Conservation (phyloP, 106 monocot genomes). For the Dioscorea dumetorum region DNA sequence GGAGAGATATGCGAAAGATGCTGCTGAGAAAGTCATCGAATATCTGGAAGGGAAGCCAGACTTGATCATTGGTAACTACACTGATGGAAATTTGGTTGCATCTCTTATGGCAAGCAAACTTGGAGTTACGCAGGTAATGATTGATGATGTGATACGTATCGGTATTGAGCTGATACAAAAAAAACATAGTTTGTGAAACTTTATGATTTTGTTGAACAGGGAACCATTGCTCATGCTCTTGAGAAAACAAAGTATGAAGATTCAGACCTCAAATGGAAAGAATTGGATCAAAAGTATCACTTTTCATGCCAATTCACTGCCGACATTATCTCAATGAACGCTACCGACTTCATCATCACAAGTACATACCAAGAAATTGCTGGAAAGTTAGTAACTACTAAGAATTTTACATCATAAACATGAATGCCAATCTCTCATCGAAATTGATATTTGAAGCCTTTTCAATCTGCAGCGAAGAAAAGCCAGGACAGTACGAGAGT, state of each 20-base stretch:
- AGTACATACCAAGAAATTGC: conserved; percentile 99
- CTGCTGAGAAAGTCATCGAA: conserved; percentile 51
- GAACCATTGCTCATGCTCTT: conserved; percentile 92
- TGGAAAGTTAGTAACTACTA: conserved; percentile 46
- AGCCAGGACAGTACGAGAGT: conserved; percentile 87
- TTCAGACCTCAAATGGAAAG: conserved; percentile 89
- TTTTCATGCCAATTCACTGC: conserved; percentile 96
- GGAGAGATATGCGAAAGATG: conserved; percentile 92
- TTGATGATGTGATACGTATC: not conserved
- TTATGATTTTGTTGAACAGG: conserved; percentile 30
- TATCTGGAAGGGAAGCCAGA: conserved; percentile 87
- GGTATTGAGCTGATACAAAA: not conserved
- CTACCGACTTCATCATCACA: conserved; percentile 88
- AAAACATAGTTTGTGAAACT: not conserved
- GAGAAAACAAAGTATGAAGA: conserved; percentile 98
- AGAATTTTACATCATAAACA: not conserved
- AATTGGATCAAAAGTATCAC: conserved; percentile 83
- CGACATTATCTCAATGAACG: conserved; percentile 92
- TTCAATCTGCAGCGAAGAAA: conserved; percentile 61
- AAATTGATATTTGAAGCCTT: not conserved
- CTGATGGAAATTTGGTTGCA: conserved; percentile 92
- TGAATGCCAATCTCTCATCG: not conserved
- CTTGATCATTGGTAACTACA: conserved; percentile 92
- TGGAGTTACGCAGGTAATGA: conserved; percentile 73
- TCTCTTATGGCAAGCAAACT: conserved; percentile 85